Base-by-base conservation (phyloP, 139 green algal genomes). In the Coelastrella sp. region DNA sequence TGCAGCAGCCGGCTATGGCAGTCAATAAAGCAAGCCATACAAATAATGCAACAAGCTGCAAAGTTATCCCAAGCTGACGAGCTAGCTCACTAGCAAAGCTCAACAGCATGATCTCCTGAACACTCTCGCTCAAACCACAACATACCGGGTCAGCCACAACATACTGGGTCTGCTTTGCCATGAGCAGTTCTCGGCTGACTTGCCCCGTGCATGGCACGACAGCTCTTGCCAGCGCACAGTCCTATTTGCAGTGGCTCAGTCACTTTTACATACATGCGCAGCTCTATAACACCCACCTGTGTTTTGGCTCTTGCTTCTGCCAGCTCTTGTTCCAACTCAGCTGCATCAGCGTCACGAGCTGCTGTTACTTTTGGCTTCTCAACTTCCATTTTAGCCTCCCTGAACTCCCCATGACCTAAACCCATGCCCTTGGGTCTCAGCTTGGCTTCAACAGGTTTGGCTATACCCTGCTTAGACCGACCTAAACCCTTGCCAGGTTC, bases 401-500 rank as follows among this genome's bases (percentile, higher is more conserved):
- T 91, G 23, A 93, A 92, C 22, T 94, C 93, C 0, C 95, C 95
- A 92, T 97, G 98, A n/a, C 98, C 98, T 93, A 99, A 97, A n/a
- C 97, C 98, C 95, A 98, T 97, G 47, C 95, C 95, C 92, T 99
- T 98, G n/a, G 97, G 97, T 7, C 98, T 94, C 92, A 99, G 80
- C 89, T 96, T 96, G 4, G 95, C 95, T 86, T 99, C 96, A 5
- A 99, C 89, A 0, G 98, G 97, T 87, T 96, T 95, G 16, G 95
- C 92, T 78, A 99, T 99, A 23, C 98, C 98, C 94, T 97, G 91
- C 87, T 92, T 92, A 13, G 96, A 86, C 59, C 88, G 90, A 3
- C 96, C 96, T 71, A 98, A 93, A 23, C 95, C 95, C 92, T 96
- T 61, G 13, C 97, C 97, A 23, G 95, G 82, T 85, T 95, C 94